Evolutionary conservation across 768 basidiomycete genomes (phyloP).

Genomic region (Gymnopilus dilepis): DNA sequence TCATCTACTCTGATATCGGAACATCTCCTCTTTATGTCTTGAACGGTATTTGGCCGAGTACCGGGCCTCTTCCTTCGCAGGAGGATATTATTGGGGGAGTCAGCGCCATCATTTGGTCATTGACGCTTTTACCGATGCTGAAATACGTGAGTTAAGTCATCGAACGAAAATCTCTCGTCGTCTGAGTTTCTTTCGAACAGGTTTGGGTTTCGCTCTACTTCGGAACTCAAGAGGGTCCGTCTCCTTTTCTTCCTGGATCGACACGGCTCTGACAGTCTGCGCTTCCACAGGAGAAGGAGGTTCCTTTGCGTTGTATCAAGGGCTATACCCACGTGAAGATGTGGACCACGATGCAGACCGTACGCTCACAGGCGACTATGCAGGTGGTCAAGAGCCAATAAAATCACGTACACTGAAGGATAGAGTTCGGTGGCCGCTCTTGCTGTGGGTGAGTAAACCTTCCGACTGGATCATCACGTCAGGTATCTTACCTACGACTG

Average conservation of each 20-base stretch:
- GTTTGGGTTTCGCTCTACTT: slow-evolving; percentile 47
- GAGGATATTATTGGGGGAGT: slow-evolving; percentile 71
- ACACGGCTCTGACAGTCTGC: neutral
- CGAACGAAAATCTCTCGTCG: neutral
- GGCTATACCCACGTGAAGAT: slow-evolving; percentile 57
- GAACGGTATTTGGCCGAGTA: slow-evolving; percentile 65
- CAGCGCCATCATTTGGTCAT: slow-evolving; percentile 67
- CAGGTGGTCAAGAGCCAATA: slow-evolving; percentile 17
- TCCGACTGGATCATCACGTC: neutral
- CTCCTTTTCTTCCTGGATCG: slow-evolving; percentile 8
- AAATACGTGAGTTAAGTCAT: slow-evolving; percentile 59
- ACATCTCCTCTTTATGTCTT: slow-evolving; percentile 69
- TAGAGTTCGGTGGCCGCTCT: slow-evolving; percentile 51
- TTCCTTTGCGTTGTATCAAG: slow-evolving; percentile 66
- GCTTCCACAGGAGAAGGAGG: slow-evolving; percentile 62
- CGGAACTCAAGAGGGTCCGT: slow-evolving; percentile 52
- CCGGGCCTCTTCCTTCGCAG: slow-evolving; percentile 48
- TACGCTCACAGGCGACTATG: slow-evolving; percentile 53
- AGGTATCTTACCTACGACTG: neutral
- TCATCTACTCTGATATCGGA: slow-evolving; percentile 57
- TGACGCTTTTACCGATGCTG: slow-evolving; percentile 62
- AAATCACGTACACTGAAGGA: slow-evolving; percentile 32
- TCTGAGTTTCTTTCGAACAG: slow-evolving; percentile 31
- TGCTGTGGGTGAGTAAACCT: slow-evolving; percentile 52
- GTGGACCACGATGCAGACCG: slow-evolving; percentile 54